A percentile compares a stretch with the other conserved stretches of the same genome.
Evolutionary conservation across 2,329 filamentous ascomycete genomes (phyloP).

Genomic region (Fusarium sp.): DNA sequence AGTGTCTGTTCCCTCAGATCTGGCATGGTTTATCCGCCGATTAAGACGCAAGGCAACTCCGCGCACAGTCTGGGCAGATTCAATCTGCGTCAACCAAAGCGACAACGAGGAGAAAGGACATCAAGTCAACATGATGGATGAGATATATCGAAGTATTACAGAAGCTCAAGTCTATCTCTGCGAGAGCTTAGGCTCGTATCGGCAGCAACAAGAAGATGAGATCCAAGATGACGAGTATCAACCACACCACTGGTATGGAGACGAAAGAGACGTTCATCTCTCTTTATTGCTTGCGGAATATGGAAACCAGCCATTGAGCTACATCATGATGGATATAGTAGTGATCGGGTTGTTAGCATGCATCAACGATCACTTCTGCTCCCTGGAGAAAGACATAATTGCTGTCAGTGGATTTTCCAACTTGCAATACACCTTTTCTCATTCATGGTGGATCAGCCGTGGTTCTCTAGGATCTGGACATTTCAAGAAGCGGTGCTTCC

Average conservation of each 20-base stretch:
- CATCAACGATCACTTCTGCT: neutral
- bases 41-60: neutral
- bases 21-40: conserved; percentile 1
- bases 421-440: neutral
- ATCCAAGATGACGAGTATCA: conserved; percentile 2
- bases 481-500: neutral
- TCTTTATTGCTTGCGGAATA: neutral
- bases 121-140: neutral
- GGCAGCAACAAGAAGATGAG: neutral
- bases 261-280: neutral
- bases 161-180: conserved; percentile 4
- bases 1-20: neutral
- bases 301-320: conserved; percentile 1
- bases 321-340: conserved; percentile 1
- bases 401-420: neutral
- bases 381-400: neutral
- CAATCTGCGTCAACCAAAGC: conserved; percentile 1
- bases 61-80: neutral
- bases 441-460: neutral
- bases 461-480: conserved; percentile 2
- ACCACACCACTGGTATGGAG: neutral
- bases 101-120: neutral
- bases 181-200: neutral
- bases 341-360: neutral
- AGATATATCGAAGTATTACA: neutral